A percentile compares a stretch with the other conserved stretches of the same genome.
Evolutionary conservation across 805 yeast genomes (phyloP).

Genomic region (Metschnikowia sp.): DNA sequence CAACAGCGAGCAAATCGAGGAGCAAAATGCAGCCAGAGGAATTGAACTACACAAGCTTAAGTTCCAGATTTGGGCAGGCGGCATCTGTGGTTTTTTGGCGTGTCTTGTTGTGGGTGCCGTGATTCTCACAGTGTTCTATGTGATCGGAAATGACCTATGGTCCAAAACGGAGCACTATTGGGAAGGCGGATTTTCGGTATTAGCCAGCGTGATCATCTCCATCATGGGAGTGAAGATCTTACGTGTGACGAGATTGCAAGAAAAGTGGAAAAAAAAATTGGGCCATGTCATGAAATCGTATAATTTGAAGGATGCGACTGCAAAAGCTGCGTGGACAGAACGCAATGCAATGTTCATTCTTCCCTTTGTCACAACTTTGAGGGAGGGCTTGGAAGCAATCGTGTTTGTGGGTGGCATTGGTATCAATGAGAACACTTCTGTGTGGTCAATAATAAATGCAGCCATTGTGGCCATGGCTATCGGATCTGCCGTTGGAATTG

Average conservation of each 20-base stretch:
- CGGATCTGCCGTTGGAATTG: conserved; percentile 63
- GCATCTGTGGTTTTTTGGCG: conserved; percentile 35
- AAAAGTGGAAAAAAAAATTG: conserved; percentile 42
- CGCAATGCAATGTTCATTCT: conserved; percentile 69
- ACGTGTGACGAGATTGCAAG: conserved; percentile 42
- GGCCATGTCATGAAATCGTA: conserved; percentile 25
- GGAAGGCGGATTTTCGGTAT: conserved; percentile 44
- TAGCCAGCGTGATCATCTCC: conserved; percentile 44
- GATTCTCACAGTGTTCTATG: conserved; percentile 37
- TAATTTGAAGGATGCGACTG: conserved; percentile 20
- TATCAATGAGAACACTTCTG: conserved; percentile 60
- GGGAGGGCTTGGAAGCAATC: conserved; percentile 91
- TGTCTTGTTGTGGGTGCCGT: conserved; percentile 41
- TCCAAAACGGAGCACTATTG: conserved; percentile 45
- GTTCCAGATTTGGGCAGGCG: conserved; percentile 45
- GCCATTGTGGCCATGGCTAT: conserved; percentile 53
- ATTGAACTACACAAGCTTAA: conserved; percentile 22
- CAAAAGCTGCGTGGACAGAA: conserved; percentile 31
- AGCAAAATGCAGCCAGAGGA: conserved; percentile 1
- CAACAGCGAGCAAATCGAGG: neutral
- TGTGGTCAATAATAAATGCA: conserved; percentile 57
- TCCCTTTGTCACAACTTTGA: conserved; percentile 80
- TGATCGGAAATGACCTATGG: conserved; percentile 45
- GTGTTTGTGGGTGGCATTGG: conserved; percentile 92
- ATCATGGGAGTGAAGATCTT: conserved; percentile 45